Percentiles rank a stretch among this genome's conserved stretches.
These are phyloP conservation scores for Phytophthora macrochlamydospora DNA, from an alignment of 352 stramenopile genomes.

Conservation along the genomic window DNA sequence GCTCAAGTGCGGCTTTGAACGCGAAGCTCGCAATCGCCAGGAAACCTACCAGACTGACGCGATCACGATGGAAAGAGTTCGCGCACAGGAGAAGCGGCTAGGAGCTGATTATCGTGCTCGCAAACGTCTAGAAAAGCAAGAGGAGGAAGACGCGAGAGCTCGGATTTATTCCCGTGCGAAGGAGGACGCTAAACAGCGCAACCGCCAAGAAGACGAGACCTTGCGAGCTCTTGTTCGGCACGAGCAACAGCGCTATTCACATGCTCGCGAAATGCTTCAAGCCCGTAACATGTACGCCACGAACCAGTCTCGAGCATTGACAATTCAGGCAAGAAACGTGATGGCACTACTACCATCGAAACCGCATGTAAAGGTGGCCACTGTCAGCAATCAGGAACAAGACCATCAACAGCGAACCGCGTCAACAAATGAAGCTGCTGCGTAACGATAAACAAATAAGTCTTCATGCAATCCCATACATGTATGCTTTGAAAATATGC, in stretches of 20 bases:
- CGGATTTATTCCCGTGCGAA: conserved; percentile 38
- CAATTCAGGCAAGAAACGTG: conserved; percentile 32
- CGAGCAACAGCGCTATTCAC: conserved; percentile 57
- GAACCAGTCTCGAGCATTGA: conserved; percentile 45
- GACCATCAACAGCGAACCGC: conserved; percentile 1
- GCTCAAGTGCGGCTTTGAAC: conserved; percentile 71
- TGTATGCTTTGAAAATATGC: not conserved
- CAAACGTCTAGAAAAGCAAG: conserved; percentile 16
- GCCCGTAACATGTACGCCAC: conserved; percentile 75
- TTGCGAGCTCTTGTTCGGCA: conserved; percentile 63
- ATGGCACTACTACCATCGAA: conserved; percentile 15
- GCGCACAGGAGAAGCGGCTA: conserved; percentile 43
- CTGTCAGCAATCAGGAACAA: conserved; percentile 19
- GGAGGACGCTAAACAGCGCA: conserved; percentile 38
- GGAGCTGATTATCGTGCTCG: conserved; percentile 44
- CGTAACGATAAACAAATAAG: conserved; percentile 4
- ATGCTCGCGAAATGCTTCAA: conserved; percentile 64
- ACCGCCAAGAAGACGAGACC: conserved; percentile 67
- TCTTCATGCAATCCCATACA: not conserved
- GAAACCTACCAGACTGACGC: conserved; percentile 43
- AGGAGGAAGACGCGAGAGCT: conserved; percentile 25
- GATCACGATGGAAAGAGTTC: conserved; percentile 55
- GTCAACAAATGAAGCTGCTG: conserved; percentile 6
- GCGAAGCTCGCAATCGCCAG: conserved; percentile 60
- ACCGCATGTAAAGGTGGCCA: conserved; percentile 2